Percentiles rank a stretch among this genome's conserved stretches.
Evolutionary conservation across 2,329 filamentous ascomycete species (phyloP).

Genomic region (Drechslera avenae): DNA sequence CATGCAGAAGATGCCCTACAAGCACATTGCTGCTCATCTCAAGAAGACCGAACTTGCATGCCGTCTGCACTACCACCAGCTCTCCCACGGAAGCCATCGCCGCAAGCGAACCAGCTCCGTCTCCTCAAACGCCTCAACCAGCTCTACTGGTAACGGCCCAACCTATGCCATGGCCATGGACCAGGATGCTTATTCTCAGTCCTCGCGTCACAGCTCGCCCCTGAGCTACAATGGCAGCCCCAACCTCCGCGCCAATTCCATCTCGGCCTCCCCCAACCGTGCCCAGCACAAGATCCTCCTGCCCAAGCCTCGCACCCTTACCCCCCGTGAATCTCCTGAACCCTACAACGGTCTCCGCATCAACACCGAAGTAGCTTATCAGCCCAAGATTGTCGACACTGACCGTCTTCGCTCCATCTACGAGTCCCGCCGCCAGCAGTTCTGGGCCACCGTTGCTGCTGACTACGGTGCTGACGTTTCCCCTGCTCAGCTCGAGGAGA

Average conservation of each 20-base stretch:
- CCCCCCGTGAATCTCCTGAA: conserved; percentile 46
- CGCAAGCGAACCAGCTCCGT: conserved; percentile 76
- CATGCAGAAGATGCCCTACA: conserved; percentile 87
- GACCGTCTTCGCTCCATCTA: conserved; percentile 73
- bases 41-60: conserved; percentile 89
- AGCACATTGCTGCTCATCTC: conserved; percentile 82
- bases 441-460: conserved; percentile 73
- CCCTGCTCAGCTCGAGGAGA: conserved; percentile 69
- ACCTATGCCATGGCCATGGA: conserved; percentile 48
- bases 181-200: conserved; percentile 44
- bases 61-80: conserved; percentile 84
- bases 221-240: conserved; percentile 53
- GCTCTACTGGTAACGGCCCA: conserved; percentile 43
- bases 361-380: conserved; percentile 51
- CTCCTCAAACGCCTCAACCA: conserved; percentile 58
- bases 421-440: conserved; percentile 69
- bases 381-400: conserved; percentile 64
- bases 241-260: conserved; percentile 34
- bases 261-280: conserved; percentile 61
- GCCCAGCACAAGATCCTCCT: conserved; percentile 60
- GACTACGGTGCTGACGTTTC: conserved; percentile 71
- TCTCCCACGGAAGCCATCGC: conserved; percentile 80
- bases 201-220: conserved; percentile 49
- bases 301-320: conserved; percentile 64
- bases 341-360: conserved; percentile 50